Percentiles rank a stretch among this genome's conserved stretches.
phyloP scores from a whole-genome alignment of 495 filamentous ascomycete species.

The Annulohypoxylon maeteangense region DNA sequence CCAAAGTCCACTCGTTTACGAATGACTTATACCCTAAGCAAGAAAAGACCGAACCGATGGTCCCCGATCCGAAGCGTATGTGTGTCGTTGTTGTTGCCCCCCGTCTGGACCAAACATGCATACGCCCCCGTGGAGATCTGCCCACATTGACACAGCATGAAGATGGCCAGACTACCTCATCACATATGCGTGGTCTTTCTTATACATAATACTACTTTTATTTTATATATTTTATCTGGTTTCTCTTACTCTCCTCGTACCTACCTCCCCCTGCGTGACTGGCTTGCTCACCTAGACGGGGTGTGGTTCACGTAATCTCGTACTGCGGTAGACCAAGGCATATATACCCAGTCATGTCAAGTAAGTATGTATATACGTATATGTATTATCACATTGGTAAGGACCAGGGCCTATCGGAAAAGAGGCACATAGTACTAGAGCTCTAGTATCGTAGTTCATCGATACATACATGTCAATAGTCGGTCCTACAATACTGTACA shows the following conservation, averaged over 20 bases:
- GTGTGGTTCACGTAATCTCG: constrained; percentile 13
- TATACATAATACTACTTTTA: constrained; percentile 25
- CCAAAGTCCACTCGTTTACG: constrained; percentile 9
- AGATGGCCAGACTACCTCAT: constrained; percentile 47
- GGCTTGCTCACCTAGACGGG: constrained; percentile 31
- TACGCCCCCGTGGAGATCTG: constrained; percentile 38
- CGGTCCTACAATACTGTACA: constrained; percentile 18
- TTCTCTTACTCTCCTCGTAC: constrained; percentile 28
- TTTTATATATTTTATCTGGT: constrained; percentile 38
- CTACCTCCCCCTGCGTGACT: constrained; percentile 9
- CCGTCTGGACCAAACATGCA: constrained; percentile 41
- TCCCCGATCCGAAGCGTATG: constrained; percentile 6
- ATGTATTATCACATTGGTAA: constrained; percentile 23
- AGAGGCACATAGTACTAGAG: constrained; percentile 16
- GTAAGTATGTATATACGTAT: constrained; percentile 11
- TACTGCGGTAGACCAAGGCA: constrained; percentile 5
- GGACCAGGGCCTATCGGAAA: constrained; percentile 30
- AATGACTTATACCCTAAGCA: constrained; percentile 11
- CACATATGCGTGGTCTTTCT: constrained; percentile 39
- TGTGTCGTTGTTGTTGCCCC: not conserved
- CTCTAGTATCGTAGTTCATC: constrained; percentile 29
- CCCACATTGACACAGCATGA: constrained; percentile 32
- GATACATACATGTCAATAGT: constrained; percentile 18
- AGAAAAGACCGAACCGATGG: constrained; percentile 1
- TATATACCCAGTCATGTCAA: not conserved